These are phyloP conservation scores for Talaromyces borbonicus DNA, from an alignment of 495 filamentous ascomycete genomes.

Conservation along the genomic window DNA sequence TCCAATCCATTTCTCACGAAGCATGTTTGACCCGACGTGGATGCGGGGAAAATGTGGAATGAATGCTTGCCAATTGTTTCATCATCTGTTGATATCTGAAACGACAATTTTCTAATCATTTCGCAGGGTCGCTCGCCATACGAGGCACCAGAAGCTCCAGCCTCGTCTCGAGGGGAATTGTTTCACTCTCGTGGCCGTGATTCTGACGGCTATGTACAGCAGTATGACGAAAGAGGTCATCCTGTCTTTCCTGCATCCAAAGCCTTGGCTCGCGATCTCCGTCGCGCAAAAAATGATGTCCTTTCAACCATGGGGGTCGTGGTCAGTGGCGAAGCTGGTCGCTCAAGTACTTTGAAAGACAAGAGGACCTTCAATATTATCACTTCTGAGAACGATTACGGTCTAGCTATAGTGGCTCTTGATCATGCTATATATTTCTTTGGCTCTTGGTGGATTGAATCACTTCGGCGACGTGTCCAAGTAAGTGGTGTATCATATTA, in stretches of 20 bases:
- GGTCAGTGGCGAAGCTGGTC: slow-evolving; percentile 34
- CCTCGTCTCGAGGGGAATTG: slow-evolving; percentile 12
- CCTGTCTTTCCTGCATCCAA: slow-evolving; percentile 52
- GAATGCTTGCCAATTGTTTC: not conserved
- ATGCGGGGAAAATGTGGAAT: too few relatives aligned
- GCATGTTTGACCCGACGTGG: too few relatives aligned
- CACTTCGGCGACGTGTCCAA: slow-evolving; percentile 37
- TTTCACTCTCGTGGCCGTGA: slow-evolving; percentile 21
- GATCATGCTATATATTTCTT: slow-evolving; percentile 33
- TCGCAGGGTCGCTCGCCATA: slow-evolving; percentile 64
- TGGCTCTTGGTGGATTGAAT: slow-evolving; percentile 34
- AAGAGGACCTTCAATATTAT: slow-evolving; percentile 34
- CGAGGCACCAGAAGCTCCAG: slow-evolving; percentile 41
- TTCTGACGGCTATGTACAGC: slow-evolving; percentile 44
- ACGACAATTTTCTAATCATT: slow-evolving; percentile 8
- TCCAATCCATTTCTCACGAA: slow-evolving; percentile 8
- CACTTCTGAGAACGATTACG: slow-evolving; percentile 40
- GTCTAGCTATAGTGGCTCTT: slow-evolving; percentile 35
- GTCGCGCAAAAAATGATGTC: slow-evolving; percentile 48
- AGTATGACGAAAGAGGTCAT: slow-evolving; percentile 62
- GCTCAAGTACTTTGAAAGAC: slow-evolving; percentile 22
- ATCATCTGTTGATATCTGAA: not conserved
- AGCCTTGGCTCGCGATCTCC: slow-evolving; percentile 29
- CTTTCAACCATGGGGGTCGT: slow-evolving; percentile 47
- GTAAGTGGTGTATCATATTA: slow-evolving; percentile 17